Evolutionary conservation across 2,329 filamentous ascomycete genomes (phyloP), one percentile per base, ranked within the genome.

Genomic region (Colletotrichum sp.): DNA sequence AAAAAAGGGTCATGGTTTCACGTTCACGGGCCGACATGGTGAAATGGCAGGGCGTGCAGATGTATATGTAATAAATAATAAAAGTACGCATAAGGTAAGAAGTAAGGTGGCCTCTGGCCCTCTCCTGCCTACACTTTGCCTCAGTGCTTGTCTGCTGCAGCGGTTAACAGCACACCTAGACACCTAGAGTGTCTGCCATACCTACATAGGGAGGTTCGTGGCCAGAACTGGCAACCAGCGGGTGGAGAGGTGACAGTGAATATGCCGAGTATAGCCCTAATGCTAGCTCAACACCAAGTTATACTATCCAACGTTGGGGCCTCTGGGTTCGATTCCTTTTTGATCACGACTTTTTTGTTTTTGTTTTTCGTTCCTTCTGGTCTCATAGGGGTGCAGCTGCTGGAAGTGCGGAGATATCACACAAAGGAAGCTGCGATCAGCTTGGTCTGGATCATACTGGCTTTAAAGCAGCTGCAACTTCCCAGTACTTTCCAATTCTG

Each of bases 391-490:
- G 18, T 10, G 1, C 16, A 52, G 5, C n/a, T 13, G 18, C 43
- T 22, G n/a, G 43, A 52, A 52, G 6, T 8, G 4, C 4, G 10
- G n/a, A 52, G 10, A 22, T 13, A 4, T 22, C 8, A 0, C n/a
- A 22, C 43, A 22, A 52, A 52, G 10, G 3, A 52, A 4, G 18
- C n/a, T 52, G 0, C n/a, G n/a, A 52, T 8, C 0, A 7, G 4
- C 0, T 48, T 22, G 12, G 12, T 1, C 10, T 52, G 12, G 43
- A 52, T 52, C n/a, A 22, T 13, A 13, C 10, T 52, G n/a, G 3
- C 5, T 52, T n/a, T 13, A 10, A 12, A 52, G 43, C 6, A 13
- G 4, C 1, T 22, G 0, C 2, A 0, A 0, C 43, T 1, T 10
- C n/a, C 10, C 18, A 2, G 2, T 22, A n/a, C 4, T 5, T 52